phyloP scores from a whole-genome alignment of 345 rosid genomes.

The Rubroshorea leprosula region DNA sequence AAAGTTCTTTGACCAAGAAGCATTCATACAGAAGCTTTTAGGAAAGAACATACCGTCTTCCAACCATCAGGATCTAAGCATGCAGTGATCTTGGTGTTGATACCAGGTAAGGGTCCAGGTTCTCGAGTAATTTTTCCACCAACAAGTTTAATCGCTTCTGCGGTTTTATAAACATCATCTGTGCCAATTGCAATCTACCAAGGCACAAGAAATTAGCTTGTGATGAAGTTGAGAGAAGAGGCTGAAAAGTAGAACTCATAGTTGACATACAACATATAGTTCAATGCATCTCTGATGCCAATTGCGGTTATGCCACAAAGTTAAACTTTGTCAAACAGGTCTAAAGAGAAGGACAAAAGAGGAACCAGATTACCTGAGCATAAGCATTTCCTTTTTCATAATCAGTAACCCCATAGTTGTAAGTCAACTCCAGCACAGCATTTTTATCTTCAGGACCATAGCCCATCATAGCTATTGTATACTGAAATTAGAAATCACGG shows the following conservation, averaged over 20 bases:
- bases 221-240: not conserved
- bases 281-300: not conserved
- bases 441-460: slow-evolving; percentile 75
- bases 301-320: not conserved
- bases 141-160: slow-evolving; percentile 72
- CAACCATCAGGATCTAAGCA: slow-evolving; percentile 98
- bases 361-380: slow-evolving; percentile 44
- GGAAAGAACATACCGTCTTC: slow-evolving; percentile 64
- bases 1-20: no score
- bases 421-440: slow-evolving; percentile 64
- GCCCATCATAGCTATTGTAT: slow-evolving; percentile 70
- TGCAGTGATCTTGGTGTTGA: slow-evolving; percentile 89
- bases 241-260: not conserved
- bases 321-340: not conserved
- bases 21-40: not conserved
- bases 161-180: slow-evolving; percentile 90
- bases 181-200: slow-evolving; percentile 95
- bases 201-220: not conserved
- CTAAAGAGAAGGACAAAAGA: not conserved
- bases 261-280: not conserved
- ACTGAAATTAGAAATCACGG: slow-evolving; percentile 26
- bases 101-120: slow-evolving; percentile 97
- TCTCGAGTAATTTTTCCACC: slow-evolving; percentile 92
- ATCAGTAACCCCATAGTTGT: slow-evolving; percentile 63
- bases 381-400: slow-evolving; percentile 73